These are phyloP conservation scores for Zygosaccharomyces pseudobailii DNA, from an alignment of 1,139 yeast genomes.

Conservation along the genomic window DNA sequence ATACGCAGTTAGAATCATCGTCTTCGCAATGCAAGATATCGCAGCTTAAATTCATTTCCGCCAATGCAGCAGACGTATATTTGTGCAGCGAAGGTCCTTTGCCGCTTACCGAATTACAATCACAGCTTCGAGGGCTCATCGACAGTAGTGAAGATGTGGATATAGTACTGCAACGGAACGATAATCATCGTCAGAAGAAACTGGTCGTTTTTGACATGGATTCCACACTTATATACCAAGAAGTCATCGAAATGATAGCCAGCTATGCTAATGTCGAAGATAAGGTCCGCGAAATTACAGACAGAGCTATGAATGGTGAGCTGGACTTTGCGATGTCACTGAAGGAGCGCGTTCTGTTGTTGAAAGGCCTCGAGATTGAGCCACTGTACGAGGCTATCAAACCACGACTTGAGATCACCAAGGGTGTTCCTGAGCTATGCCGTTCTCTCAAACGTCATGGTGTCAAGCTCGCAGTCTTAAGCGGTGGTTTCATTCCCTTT, in stretches of 20 bases:
- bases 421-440: constrained; percentile 75
- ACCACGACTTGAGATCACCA: constrained; percentile 63
- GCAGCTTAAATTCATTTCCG: background rate
- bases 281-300: constrained; percentile 77
- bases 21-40: background rate
- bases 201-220: constrained; percentile 96
- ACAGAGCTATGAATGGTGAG: constrained; percentile 96
- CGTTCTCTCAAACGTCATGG: constrained; percentile 57
- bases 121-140: background rate
- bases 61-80: background rate
- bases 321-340: constrained; percentile 84
- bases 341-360: constrained; percentile 63
- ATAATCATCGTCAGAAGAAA: constrained; percentile 44
- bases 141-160: constrained; percentile 35
- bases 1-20: background rate
- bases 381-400: constrained; percentile 77
- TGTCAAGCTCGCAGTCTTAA: constrained; percentile 74
- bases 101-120: background rate
- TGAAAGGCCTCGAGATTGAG: constrained; percentile 73
- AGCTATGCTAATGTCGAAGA: constrained; percentile 76
- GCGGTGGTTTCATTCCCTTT: constrained; percentile 92
- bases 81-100: background rate
- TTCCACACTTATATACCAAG: constrained; percentile 92
- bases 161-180: constrained; percentile 43
- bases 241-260: constrained; percentile 93